Percentiles rank a stretch among this genome's conserved stretches.
Conservation (phyloP, 2,329 filamentous ascomycete genomes). For the Penicillium crustosum region DNA sequence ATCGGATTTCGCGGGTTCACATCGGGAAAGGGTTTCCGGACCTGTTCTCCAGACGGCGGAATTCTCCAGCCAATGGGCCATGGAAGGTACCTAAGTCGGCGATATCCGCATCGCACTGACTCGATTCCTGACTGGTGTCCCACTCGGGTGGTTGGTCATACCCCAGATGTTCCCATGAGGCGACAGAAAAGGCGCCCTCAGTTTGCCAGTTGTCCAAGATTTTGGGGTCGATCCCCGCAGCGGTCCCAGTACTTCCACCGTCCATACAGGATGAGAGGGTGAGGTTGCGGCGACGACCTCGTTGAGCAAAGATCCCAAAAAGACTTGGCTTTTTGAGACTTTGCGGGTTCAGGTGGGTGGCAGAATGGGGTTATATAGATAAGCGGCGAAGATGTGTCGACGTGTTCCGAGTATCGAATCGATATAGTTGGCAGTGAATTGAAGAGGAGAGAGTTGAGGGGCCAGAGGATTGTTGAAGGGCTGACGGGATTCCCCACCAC, state of each 20-base stretch:
- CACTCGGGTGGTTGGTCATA: constrained; percentile 41
- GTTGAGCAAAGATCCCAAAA: constrained; percentile 28
- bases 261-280: constrained; percentile 36
- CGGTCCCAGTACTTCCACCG: constrained; percentile 36
- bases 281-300: constrained; percentile 16
- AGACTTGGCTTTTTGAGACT: constrained; percentile 23
- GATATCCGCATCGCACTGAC: constrained; percentile 38
- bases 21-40: constrained; percentile 18
- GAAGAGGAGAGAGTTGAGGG: constrained; percentile 19
- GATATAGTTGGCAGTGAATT: constrained; percentile 1
- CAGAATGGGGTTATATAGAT: not conserved
- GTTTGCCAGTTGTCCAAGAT: constrained; percentile 44
- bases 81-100: constrained; percentile 35
- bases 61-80: constrained; percentile 31
- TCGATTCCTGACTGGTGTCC: constrained; percentile 43
- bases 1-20: not conserved
- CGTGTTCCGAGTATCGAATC: not conserved
- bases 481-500: constrained; percentile 28
- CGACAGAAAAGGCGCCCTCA: constrained; percentile 35
- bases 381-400: not conserved
- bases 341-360: constrained; percentile 1
- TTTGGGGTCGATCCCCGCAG: constrained; percentile 45
- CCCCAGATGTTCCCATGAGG: constrained; percentile 38
- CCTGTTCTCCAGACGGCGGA: constrained; percentile 29
- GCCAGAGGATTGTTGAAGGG: constrained; percentile 21